Conservation (phyloP, 306 rosid genomes). For the Quercus robur region DNA sequence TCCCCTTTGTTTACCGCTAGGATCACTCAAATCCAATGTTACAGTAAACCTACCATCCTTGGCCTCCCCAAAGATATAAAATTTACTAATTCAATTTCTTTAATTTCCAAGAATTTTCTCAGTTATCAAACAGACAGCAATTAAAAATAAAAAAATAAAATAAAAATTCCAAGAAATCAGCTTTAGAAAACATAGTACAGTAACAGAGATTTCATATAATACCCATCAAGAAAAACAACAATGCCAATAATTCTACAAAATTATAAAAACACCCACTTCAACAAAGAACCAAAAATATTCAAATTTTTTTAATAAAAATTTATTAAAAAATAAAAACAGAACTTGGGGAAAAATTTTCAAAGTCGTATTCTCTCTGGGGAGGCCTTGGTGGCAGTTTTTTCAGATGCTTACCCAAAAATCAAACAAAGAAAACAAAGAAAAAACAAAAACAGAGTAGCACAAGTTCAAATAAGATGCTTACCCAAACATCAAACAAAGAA, state of each 20-base stretch:
- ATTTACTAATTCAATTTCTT: not conserved
- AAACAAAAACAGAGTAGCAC: no score
- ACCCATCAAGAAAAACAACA: no score
- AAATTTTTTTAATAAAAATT: not conserved
- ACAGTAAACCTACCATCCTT: not conserved
- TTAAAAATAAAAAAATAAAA: not conserved
- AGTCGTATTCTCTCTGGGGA: constrained; percentile 32
- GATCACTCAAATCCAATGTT: not conserved
- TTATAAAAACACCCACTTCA: no score
- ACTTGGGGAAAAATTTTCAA: constrained; percentile 52
- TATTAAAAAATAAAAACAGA: not conserved
- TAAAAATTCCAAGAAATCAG: not conserved
- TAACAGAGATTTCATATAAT: no score
- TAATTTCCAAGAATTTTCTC: no score
- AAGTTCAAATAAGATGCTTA: no score
- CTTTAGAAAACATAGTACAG: not conserved
- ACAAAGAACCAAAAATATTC: not conserved
- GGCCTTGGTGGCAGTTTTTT: constrained; percentile 39
- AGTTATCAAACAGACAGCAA: not conserved
- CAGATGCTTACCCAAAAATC: no score
- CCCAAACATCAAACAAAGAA: no score
- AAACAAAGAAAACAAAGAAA: no score
- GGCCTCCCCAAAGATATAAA: no score
- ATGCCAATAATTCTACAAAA: no score
- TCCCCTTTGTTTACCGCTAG: no score